Conservation (phyloP, 2,329 filamentous ascomycete genomes). For the Fusarium keratoplasticum region DNA sequence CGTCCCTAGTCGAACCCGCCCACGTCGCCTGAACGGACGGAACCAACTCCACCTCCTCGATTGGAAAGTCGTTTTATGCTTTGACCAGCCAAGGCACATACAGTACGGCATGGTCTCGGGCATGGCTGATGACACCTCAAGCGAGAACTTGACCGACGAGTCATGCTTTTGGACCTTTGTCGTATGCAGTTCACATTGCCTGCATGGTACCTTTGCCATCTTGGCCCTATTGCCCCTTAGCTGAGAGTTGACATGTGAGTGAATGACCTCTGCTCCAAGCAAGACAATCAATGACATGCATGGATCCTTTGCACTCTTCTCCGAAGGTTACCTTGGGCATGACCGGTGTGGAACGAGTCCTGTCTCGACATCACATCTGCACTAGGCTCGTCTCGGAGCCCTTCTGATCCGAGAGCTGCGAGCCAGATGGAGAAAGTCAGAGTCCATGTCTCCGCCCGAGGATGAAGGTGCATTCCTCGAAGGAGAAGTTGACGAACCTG, state of each 20-base stretch:
- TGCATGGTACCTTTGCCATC: constrained; percentile 30
- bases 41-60: constrained; percentile 16
- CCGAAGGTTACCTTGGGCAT: neutral
- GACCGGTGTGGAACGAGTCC: neutral
- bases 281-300: neutral
- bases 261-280: neutral
- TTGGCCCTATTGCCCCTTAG: neutral
- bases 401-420: neutral
- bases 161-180: constrained; percentile 22
- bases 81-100: neutral
- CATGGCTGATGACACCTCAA: constrained; percentile 1
- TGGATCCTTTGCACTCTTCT: neutral
- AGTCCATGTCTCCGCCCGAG: neutral
- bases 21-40: neutral
- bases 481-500: neutral
- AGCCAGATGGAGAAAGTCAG: neutral
- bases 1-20: neutral
- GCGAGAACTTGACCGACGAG: constrained; percentile 14
- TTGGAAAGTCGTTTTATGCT: constrained; percentile 28
- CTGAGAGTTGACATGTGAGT: constrained; percentile 10
- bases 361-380: neutral
- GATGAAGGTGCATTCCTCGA: neutral
- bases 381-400: neutral
- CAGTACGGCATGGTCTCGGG: neutral
- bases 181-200: constrained; percentile 1